Base-by-base conservation (phyloP, 2,329 filamentous ascomycete species). In the Xylaria sp. region DNA sequence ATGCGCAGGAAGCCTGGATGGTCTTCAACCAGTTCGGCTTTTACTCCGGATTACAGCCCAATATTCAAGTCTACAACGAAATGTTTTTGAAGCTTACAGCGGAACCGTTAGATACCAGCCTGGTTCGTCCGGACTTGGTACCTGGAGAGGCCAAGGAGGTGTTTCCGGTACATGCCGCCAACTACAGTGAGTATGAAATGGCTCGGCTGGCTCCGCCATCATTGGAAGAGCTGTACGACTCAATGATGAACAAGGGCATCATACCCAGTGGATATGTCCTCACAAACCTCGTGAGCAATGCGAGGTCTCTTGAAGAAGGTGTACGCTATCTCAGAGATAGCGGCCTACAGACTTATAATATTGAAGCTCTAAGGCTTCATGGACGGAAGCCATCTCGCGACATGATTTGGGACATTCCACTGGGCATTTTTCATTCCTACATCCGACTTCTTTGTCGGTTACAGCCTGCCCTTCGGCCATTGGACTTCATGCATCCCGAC, bases 151-250 rank as follows among this genome's bases (percentile, higher is more conserved):
- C 76, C 46, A 78, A 73, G 61, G 84, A 87, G 68, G 75, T 80
- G 7, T 73, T 80, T 10, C 77, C 82, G 0, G 78, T 84, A 18
- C 74, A 85, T 18, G 79, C 83, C 58, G 74, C 76, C 71, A 89
- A 79, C 71, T 80, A 79, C 67, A 88, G 79, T 60, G 80, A 86
- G n/a, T 83, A 86, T 57, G 88, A 89, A 59, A 83, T 83, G 64
- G 80, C 84, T 46, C 79, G 83, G n/a, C 75, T 85, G 49, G 75
- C 78, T 11, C 83, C 88, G 1, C 89, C 89, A 1, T 79, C 76
- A 1, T 73, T 85, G 9, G 73, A 78, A 3, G 76, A 82, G 54
- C 76, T 92, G 3, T 88, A 87, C 60, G 68, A 77, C 9, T 75
- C 79, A 48, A 89, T 92, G 83, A 69, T 75, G 10, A 69, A 68